Evolutionary conservation across 1,139 yeast species (phyloP).

Genomic region (Scheffersomyces quercinus): DNA sequence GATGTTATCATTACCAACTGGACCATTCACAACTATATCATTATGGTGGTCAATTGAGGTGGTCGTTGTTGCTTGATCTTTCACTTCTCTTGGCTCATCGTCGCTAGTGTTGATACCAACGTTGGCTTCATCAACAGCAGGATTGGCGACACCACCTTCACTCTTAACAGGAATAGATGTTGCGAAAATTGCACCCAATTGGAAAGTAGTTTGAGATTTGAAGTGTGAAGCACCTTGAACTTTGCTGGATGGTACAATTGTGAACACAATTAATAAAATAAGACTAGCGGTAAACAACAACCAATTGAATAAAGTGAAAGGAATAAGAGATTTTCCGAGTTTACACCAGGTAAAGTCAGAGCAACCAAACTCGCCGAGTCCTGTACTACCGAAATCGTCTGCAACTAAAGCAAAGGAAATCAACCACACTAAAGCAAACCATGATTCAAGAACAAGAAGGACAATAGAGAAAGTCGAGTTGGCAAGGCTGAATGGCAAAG

Average conservation of each 20-base stretch:
- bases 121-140: conserved; percentile 1
- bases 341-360: conserved; percentile 16
- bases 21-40: no score
- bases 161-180: conserved; percentile 1
- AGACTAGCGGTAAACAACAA: conserved; percentile 24
- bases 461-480: conserved; percentile 2
- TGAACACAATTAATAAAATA: conserved; percentile 20
- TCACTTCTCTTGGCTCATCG: conserved; percentile 2
- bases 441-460: conserved; percentile 19
- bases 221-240: background rate
- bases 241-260: conserved; percentile 21
- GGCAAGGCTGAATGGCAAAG: background rate
- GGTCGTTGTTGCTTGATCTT: background rate
- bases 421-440: conserved; percentile 20
- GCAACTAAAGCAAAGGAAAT: conserved; percentile 23
- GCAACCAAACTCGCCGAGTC: background rate
- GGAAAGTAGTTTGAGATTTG: background rate
- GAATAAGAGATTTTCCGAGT: conserved; percentile 29
- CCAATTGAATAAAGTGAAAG: conserved; percentile 32
- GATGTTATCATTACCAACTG: no score
- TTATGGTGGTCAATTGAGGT: no score
- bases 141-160: background rate
- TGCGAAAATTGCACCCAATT: background rate
- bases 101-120: conserved; percentile 1
- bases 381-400: conserved; percentile 22